These are phyloP conservation scores for Exophiala sideris DNA, from an alignment of 2,329 filamentous ascomycete genomes.

Conservation along the genomic window DNA sequence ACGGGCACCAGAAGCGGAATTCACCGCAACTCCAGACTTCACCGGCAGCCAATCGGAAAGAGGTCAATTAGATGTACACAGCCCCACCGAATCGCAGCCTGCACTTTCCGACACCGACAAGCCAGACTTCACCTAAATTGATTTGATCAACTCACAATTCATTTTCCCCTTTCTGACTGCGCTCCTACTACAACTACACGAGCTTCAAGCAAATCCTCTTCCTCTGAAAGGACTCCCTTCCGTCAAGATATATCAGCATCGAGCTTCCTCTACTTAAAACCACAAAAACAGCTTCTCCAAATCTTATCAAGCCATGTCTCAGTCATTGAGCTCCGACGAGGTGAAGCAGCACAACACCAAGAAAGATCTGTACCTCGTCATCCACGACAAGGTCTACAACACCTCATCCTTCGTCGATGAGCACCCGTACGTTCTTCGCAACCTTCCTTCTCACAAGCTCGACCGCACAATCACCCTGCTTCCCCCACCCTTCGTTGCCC, in stretches of 20 bases:
- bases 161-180: neutral
- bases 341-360: constrained; percentile 83
- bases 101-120: no score
- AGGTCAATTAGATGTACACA: neutral
- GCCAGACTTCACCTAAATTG: no score
- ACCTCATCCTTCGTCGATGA: constrained; percentile 86
- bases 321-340: constrained; percentile 71
- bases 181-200: neutral
- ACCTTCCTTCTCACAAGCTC: constrained; percentile 3
- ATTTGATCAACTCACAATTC: no score
- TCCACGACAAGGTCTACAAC: constrained; percentile 98
- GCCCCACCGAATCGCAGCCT: no score
- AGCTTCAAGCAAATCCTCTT: neutral
- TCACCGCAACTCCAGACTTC: neutral
- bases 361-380: constrained; percentile 84
- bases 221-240: neutral
- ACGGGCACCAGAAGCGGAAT: neutral
- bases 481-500: constrained; percentile 17
- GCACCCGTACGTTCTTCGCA: constrained; percentile 69
- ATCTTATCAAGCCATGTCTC: constrained; percentile 44
- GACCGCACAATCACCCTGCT: constrained; percentile 1
- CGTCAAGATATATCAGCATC: neutral
- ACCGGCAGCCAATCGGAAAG: no score
- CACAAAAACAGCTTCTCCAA: neutral
- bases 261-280: neutral